phyloP scores from a whole-genome alignment of 1,284 basidiomycete genomes.

The Malassezia obtusa region DNA sequence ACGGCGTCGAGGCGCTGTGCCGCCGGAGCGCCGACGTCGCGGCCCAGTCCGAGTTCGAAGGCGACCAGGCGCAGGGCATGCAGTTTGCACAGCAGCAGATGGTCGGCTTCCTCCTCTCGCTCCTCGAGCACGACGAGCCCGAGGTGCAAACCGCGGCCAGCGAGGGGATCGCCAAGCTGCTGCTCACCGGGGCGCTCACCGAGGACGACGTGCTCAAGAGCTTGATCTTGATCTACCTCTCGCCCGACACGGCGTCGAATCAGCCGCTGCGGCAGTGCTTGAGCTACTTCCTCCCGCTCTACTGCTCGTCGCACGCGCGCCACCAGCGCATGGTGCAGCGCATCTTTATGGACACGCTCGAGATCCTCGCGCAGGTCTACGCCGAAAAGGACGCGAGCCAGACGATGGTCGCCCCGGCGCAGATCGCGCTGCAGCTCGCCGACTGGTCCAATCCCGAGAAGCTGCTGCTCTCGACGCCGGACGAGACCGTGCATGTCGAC shows the following conservation, averaged over 20 bases:
- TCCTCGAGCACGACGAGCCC: conserved; percentile 59
- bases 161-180: conserved; percentile 77
- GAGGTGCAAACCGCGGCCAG: conserved; percentile 66
- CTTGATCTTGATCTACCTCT: conserved; percentile 74
- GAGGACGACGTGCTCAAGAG: conserved; percentile 57
- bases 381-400: conserved; percentile 66
- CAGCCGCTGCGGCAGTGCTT: conserved; percentile 82
- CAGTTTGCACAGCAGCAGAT: conserved; percentile 34
- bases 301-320: conserved; percentile 68
- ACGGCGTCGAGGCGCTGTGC: conserved; percentile 67
- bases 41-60: conserved; percentile 15
- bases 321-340: conserved; percentile 73
- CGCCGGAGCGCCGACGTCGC: conserved; percentile 36
- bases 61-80: conserved; percentile 13
- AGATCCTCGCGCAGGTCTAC: conserved; percentile 53
- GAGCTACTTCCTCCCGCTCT: conserved; percentile 90
- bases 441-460: conserved; percentile 91
- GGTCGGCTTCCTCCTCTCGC: conserved; percentile 32
- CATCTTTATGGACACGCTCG: conserved; percentile 51
- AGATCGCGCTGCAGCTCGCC: conserved; percentile 71
- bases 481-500: conserved; percentile 63
- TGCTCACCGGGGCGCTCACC: conserved; percentile 61
- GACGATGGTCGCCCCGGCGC: conserved; percentile 67
- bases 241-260: conserved; percentile 73
- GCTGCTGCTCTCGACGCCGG: conserved; percentile 54